A percentile compares a stretch with the other conserved stretches of the same genome.
Conservation (phyloP, 1,139 yeast species). For the Eremothecium gossypii region DNA sequence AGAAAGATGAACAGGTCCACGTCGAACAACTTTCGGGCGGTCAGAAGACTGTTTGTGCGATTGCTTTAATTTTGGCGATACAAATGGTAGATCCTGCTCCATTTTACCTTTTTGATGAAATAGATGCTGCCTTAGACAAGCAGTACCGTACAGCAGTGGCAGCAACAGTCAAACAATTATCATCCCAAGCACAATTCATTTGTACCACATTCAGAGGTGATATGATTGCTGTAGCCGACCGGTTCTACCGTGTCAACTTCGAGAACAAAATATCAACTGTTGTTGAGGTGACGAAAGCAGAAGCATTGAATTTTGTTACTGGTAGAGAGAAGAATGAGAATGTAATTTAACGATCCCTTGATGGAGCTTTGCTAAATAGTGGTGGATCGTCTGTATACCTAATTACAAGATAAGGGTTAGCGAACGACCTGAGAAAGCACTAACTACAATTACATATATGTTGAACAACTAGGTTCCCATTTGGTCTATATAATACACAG, state of each 20-base stretch:
- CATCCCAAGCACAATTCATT: constrained; percentile 72
- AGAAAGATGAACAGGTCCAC: constrained; percentile 74
- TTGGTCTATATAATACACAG: no score
- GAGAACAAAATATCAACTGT: constrained; percentile 77
- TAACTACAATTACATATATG: no score
- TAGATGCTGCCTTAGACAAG: constrained; percentile 90
- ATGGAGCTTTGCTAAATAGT: no score
- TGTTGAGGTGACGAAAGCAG: constrained; percentile 56
- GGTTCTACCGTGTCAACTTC: constrained; percentile 80
- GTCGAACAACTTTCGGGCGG: constrained; percentile 95
- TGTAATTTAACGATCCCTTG: not conserved
- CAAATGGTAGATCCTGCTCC: constrained; percentile 97
- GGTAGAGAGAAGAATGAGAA: constrained; percentile 31
- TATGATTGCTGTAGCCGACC: constrained; percentile 79
- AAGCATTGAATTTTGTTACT: constrained; percentile 75
- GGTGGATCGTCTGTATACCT: no score
- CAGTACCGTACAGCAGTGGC: constrained; percentile 91
- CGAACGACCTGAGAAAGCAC: no score
- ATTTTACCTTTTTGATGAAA: constrained; percentile 88
- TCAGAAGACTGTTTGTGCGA: constrained; percentile 90
- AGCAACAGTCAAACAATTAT: constrained; percentile 53
- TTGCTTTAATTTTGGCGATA: constrained; percentile 84
- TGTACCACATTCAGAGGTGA: constrained; percentile 96
- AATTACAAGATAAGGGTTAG: no score
- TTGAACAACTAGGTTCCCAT: no score